A percentile compares a stretch with the other conserved stretches of the same genome.
phyloP scores from a whole-genome alignment of 495 filamentous ascomycete species.

The Oidiodendron maius region DNA sequence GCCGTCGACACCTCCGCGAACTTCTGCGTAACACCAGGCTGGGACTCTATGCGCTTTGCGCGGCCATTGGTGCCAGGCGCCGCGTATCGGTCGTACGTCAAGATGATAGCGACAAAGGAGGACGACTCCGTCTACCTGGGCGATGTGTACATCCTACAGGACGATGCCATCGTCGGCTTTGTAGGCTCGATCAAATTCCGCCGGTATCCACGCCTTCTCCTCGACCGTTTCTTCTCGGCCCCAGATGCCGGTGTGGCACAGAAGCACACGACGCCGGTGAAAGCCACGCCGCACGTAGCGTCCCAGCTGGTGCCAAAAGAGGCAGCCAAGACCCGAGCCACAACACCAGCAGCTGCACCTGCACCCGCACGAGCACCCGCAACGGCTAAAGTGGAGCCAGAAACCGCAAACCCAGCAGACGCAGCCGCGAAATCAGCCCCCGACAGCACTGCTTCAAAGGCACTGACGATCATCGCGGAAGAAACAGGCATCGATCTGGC shows the following conservation, averaged over 20 bases:
- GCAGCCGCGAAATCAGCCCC: not conserved
- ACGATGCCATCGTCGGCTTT: constrained; percentile 50
- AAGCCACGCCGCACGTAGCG: constrained; percentile 19
- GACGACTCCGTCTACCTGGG: constrained; percentile 40
- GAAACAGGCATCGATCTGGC: constrained; percentile 56
- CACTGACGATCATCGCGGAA: constrained; percentile 56
- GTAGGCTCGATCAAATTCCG: constrained; percentile 54
- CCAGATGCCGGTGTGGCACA: constrained; percentile 44
- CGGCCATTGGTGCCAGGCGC: constrained; percentile 54
- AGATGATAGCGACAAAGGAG: constrained; percentile 47
- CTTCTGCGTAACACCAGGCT: constrained; percentile 71
- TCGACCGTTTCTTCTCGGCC: constrained; percentile 56
- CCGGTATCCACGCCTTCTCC: constrained; percentile 56
- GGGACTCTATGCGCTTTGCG: constrained; percentile 65
- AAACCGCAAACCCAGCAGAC: constrained; percentile 11
- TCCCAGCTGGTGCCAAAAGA: too few species aligned
- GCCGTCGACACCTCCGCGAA: constrained; percentile 60
- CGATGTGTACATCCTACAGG: constrained; percentile 60
- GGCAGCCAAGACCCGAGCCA: not conserved
- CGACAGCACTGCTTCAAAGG: constrained; percentile 15
- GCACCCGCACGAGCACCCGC: not conserved
- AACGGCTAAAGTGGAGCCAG: not conserved
- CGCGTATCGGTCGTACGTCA: constrained; percentile 65
- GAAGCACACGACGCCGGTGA: too few species aligned
- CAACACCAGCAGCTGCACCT: not conserved